Base-by-base conservation (phyloP, 768 basidiomycete species). In the Podaxis sp. region DNA sequence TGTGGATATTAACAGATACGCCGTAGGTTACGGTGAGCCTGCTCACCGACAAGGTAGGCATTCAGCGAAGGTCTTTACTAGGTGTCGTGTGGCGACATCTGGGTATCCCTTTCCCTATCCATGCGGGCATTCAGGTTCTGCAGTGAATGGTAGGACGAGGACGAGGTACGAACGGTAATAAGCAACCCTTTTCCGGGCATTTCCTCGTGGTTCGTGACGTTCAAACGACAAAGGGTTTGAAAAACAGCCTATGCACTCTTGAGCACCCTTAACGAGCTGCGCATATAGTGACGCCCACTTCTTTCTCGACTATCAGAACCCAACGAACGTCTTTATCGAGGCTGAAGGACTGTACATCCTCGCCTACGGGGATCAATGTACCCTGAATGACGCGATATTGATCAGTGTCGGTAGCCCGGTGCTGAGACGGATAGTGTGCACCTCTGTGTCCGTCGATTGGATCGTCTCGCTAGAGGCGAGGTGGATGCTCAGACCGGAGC, bases 101-200 rank as follows among this genome's bases (percentile, higher is more conserved):
- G 97, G 97, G 74, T 96, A 98, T 2, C 97, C 97, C 72, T 97
- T 98, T 0, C 97, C 97, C 95, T 97, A 57, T 13, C 33, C 40
- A 15, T 36, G 22, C 3, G 9, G 47, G 17, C n/a, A 24, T 12
- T 56, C 33, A 33, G 41, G 17, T 29, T 33, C 36, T 47, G 27
- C 22, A 24, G 9, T 36, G 25, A 27, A 24, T 33, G 8, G 9
- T 55, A 17, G 36, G 49, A 17, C 33, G 40, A 15, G 38, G 29
- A 47, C 8, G 55, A 36, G 49, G 8, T 11, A 59, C 72, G 53
- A 64, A 93, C 95, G 4, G 95, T 96, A 68, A 96, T 81, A 47
- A 94, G 78, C 19, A 95, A 71, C 1, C 94, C 95, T 40, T 76
- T 73, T 0, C 91, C 89, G 1, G 85, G 81, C 47, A 88, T 72